These are phyloP conservation scores for Myxozyma udenii DNA, from an alignment of 805 yeast genomes.

Conservation along the genomic window DNA sequence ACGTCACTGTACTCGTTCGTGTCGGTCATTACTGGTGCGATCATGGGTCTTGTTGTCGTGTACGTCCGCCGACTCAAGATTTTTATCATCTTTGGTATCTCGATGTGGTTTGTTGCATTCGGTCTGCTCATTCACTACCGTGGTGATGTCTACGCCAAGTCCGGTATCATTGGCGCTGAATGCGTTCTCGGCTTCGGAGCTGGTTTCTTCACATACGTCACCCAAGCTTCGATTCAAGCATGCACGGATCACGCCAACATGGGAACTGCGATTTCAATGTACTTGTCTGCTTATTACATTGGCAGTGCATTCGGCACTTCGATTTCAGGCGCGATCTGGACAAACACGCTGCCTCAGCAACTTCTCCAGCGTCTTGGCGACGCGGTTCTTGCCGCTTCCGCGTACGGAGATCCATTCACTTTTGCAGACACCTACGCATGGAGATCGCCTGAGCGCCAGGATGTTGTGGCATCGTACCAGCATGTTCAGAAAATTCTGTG, in stretches of 20 bases:
- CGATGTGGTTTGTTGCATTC: conserved; percentile 57
- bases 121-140: conserved; percentile 60
- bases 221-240: conserved; percentile 60
- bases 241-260: conserved; percentile 59
- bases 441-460: conserved; percentile 62
- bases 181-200: conserved; percentile 70
- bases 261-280: conserved; percentile 59
- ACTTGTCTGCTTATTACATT: conserved; percentile 55
- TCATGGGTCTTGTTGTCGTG: conserved; percentile 55
- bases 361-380: conserved; percentile 41
- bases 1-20: conserved; percentile 61
- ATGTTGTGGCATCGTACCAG: conserved; percentile 56
- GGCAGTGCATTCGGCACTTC: conserved; percentile 64
- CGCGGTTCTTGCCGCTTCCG: conserved; percentile 43
- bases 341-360: conserved; percentile 52
- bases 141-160: conserved; percentile 48
- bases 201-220: conserved; percentile 65
- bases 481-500: conserved; percentile 58
- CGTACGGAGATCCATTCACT: conserved; percentile 54
- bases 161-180: conserved; percentile 64
- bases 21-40: conserved; percentile 57
- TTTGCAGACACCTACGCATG: conserved; percentile 51
- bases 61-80: conserved; percentile 52
- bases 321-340: conserved; percentile 71
- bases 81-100: conserved; percentile 57